Base-by-base conservation (phyloP, 2,329 filamentous ascomycete species). In the Pochonia chlamydosporia region DNA sequence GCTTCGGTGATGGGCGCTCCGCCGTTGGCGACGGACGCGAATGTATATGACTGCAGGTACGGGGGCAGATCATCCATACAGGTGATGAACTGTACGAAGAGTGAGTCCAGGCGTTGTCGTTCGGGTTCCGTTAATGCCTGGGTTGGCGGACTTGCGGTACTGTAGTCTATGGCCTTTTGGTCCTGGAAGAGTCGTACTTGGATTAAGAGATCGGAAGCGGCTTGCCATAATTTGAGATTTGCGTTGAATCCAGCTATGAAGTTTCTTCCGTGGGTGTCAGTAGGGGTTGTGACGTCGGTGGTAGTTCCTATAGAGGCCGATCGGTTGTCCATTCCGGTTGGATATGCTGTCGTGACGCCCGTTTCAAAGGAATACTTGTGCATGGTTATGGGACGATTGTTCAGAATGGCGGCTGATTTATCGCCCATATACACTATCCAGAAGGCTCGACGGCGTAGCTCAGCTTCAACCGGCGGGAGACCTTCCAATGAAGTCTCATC, bases 161-260 rank as follows among this genome's bases (percentile, higher is more conserved):
- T 1, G 52, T 44, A 2, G 46, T 49, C 9, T 47, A 35, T 14
- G 47, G 55, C 35, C 28, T 54, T 51, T 37, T 56, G 54, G 20
- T 64, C 60, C 8, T 61, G 59, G 5, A 66, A 46, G 3, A 66
- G 46, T 3, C 64, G 54, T 25, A 71, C 52, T 44, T 71, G 65
- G 0, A 71, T 48, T 0, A 71, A 44, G 0, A 71, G 51, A 40
- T 71, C 66, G 0, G 67, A 65, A 3, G 68, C 68, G 1, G 63
- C 60, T 30, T 69, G 62, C 68, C 68, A 71, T 0, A 71, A 59
- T 0, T 60, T 59, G 2, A 70, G 43, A n/a, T 69, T 70, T 8
- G 66, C 65, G 45, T 70, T 71, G 56, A 72, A 72, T 0, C 69
- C 69, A 9, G 58, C 54, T 10, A 70, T 66, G 30, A 68, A 62